Conservation (phyloP, 805 yeast species). For the Kodamaea leandrae region DNA sequence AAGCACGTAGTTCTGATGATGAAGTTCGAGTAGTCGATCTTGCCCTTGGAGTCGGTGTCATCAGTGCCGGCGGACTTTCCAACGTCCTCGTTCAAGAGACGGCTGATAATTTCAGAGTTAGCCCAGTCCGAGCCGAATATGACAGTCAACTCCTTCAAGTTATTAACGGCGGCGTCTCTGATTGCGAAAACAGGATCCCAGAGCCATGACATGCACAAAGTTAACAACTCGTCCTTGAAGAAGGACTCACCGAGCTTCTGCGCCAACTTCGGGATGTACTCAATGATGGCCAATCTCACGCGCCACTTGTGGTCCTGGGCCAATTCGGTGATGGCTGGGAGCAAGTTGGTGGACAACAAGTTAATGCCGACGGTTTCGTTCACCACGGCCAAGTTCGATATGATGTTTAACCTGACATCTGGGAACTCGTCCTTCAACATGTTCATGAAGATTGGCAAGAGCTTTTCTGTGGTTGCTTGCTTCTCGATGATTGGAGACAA, state of each 20-base stretch:
- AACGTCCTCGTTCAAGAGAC: constrained; percentile 49
- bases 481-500: constrained; percentile 83
- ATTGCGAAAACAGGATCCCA: constrained; percentile 98
- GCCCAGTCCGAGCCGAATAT: constrained; percentile 97
- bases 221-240: constrained; percentile 87
- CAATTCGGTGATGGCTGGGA: constrained; percentile 94
- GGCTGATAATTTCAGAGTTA: constrained; percentile 72
- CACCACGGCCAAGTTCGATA: constrained; percentile 85
- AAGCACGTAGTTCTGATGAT: constrained; percentile 89
- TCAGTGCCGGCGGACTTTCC: constrained; percentile 19
- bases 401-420: constrained; percentile 91
- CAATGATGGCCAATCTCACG: constrained; percentile 93
- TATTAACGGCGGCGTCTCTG: constrained; percentile 91
- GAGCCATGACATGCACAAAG: constrained; percentile 93
- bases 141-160: constrained; percentile 72
- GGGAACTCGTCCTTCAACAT: constrained; percentile 97
- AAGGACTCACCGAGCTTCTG: constrained; percentile 91
- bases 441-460: constrained; percentile 82
- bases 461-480: constrained; percentile 74
- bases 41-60: constrained; percentile 20
- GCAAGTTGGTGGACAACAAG: constrained; percentile 74
- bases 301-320: constrained; percentile 98
- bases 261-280: constrained; percentile 92
- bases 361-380: constrained; percentile 94
- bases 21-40: constrained; percentile 63